Evolutionary conservation across 495 filamentous ascomycete species (phyloP).

Genomic region (Penicillium tannophilum): DNA sequence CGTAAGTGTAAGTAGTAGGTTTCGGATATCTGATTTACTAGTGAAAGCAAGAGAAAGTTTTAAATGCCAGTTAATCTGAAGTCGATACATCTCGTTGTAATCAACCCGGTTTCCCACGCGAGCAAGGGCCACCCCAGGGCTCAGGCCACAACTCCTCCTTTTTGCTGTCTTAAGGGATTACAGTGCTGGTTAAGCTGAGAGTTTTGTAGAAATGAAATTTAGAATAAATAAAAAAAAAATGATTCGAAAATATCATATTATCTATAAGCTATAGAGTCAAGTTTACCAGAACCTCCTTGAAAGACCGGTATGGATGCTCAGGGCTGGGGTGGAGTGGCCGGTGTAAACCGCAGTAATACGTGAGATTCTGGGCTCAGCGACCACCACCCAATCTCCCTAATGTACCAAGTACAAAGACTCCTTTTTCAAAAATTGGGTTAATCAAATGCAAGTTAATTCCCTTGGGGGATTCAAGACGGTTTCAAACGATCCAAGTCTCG

Average conservation of each 20-base stretch:
- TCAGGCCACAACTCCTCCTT: slow-evolving; percentile 14
- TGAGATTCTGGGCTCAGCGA: not conserved
- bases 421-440: not conserved
- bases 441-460: slow-evolving; percentile 1
- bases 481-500: slow-evolving; percentile 19
- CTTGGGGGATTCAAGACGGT: slow-evolving; percentile 13
- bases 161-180: not conserved
- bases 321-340: slow-evolving; percentile 20
- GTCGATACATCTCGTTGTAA: slow-evolving; percentile 23
- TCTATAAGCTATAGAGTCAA: too few relatives aligned
- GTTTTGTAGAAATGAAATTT: not conserved
- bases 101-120: slow-evolving; percentile 27
- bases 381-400: not conserved
- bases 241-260: not conserved
- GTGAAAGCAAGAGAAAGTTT: not conserved
- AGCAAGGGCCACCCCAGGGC: slow-evolving; percentile 29
- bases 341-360: slow-evolving; percentile 21
- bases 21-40: not conserved
- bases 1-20: not conserved
- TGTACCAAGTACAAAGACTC: not conserved
- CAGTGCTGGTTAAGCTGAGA: not conserved
- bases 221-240: not conserved
- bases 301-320: not conserved
- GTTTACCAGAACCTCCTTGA: too few relatives aligned
- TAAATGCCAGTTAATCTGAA: not conserved